Evolutionary conservation across 1,139 yeast species (phyloP).

Genomic region (Suhomyces kunorum): DNA sequence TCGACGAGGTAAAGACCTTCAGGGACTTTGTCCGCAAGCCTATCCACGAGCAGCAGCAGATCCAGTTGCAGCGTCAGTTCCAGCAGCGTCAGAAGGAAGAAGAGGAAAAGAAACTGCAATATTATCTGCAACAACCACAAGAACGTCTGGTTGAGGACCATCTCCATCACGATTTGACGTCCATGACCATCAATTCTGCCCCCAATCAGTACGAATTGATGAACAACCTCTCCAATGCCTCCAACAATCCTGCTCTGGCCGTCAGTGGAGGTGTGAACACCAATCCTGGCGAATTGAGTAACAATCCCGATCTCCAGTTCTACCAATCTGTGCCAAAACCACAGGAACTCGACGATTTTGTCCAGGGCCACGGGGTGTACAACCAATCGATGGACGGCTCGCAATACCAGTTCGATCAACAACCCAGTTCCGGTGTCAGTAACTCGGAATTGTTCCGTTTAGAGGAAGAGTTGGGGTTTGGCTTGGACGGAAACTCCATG

Average conservation of each 20-base stretch:
- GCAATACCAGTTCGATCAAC: slow-evolving; percentile 10
- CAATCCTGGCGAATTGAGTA: slow-evolving; percentile 25
- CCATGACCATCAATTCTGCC: slow-evolving; percentile 12
- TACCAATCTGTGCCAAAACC: slow-evolving; percentile 49
- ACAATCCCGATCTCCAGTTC: slow-evolving; percentile 29
- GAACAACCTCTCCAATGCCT: slow-evolving; percentile 14
- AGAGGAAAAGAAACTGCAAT: slow-evolving; percentile 19
- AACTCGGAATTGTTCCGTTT: slow-evolving; percentile 38
- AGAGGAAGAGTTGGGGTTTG: slow-evolving; percentile 51
- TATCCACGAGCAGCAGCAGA: slow-evolving; percentile 61
- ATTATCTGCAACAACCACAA: slow-evolving; percentile 17
- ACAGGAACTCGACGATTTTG: slow-evolving; percentile 47
- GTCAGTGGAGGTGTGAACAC: slow-evolving; percentile 37
- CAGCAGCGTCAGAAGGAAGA: slow-evolving; percentile 36
- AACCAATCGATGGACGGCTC: slow-evolving; percentile 17
- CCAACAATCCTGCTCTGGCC: slow-evolving; percentile 14
- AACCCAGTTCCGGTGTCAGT: slow-evolving; percentile 7
- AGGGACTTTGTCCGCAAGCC: slow-evolving; percentile 82
- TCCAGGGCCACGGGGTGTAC: slow-evolving; percentile 18
- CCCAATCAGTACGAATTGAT: slow-evolving; percentile 20
- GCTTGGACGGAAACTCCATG: slow-evolving; percentile 43
- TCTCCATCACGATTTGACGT: slow-evolving; percentile 11
- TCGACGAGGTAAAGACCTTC: slow-evolving; percentile 78
- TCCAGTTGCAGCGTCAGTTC: slow-evolving; percentile 41
- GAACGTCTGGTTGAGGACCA: slow-evolving; percentile 14